phyloP scores from a whole-genome alignment of 768 basidiomycete species.

The Boletus rubescentipes region DNA sequence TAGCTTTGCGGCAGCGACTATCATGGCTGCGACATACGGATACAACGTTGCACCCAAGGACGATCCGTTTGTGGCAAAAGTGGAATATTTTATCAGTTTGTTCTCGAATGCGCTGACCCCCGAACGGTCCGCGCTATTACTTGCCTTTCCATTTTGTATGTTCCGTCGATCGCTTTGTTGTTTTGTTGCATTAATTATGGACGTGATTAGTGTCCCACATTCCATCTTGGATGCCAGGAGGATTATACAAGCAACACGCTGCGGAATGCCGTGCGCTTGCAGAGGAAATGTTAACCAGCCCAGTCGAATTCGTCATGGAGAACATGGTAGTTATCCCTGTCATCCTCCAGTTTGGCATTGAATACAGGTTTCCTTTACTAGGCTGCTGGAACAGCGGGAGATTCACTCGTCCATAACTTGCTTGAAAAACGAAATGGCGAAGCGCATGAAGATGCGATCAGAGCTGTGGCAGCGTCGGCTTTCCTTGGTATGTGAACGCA shows the following conservation, averaged over 20 bases:
- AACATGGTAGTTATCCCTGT: conserved; percentile 18
- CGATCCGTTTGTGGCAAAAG: conserved; percentile 28
- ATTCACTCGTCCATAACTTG: conserved; percentile 24
- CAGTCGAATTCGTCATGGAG: conserved; percentile 22
- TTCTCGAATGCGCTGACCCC: conserved; percentile 14
- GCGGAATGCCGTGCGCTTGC: conserved; percentile 21
- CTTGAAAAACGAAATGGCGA: background rate
- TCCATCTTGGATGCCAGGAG: conserved; percentile 36
- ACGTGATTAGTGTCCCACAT: conserved; percentile 23
- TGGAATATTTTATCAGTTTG: conserved; percentile 11
- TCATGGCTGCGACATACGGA: conserved; percentile 27
- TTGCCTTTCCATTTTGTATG: conserved; percentile 29
- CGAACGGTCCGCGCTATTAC: conserved; percentile 21
- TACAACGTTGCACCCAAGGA: conserved; percentile 24
- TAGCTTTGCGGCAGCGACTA: conserved; percentile 23
- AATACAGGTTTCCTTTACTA: background rate
- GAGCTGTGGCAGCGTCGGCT: conserved; percentile 22
- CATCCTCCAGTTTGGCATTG: background rate
- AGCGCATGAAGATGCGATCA: conserved; percentile 14
- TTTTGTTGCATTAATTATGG: background rate
- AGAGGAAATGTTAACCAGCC: conserved; percentile 19
- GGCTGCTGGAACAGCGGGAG: conserved; percentile 20
- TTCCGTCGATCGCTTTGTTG: background rate
- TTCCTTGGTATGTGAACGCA: conserved; percentile 20
- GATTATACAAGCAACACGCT: conserved; percentile 22